A percentile compares a stretch with the other conserved stretches of the same genome.
phyloP scores from a whole-genome alignment of 2,329 filamentous ascomycete species.

The Ciborinia camelliae region DNA sequence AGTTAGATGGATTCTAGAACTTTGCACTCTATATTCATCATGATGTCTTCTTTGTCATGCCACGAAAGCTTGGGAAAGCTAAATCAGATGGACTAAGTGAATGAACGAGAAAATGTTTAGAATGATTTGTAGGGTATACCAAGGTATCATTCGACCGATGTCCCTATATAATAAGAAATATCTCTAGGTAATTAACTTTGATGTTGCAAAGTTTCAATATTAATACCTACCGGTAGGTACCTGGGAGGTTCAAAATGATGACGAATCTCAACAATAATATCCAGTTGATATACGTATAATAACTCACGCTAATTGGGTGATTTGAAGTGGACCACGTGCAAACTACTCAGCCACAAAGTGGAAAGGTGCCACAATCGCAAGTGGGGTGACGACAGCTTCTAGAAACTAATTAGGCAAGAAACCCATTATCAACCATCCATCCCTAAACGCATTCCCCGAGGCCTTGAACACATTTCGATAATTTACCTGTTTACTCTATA shows the following conservation, averaged over 20 bases:
- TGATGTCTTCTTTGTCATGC: not conserved
- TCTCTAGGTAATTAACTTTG: not conserved
- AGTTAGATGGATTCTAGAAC: not conserved
- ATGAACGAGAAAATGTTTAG: not conserved
- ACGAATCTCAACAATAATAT: not conserved
- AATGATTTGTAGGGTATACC: not conserved
- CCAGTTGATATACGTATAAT: not conserved
- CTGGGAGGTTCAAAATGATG: no score
- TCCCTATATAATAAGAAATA: not conserved
- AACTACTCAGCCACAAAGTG: not conserved
- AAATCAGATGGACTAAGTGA: no score
- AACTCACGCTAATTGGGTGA: not conserved
- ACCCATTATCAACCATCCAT: not conserved
- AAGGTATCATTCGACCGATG: not conserved
- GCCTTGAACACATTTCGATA: not conserved
- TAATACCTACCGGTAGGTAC: no score
- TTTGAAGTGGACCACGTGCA: not conserved
- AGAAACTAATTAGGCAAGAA: slow-evolving; percentile 2
- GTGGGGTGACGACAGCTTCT: slow-evolving; percentile 9
- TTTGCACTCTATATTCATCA: not conserved
- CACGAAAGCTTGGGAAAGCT: not conserved
- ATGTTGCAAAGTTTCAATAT: not conserved
- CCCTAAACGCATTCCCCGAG: not conserved
- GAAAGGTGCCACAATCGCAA: slow-evolving; percentile 8
- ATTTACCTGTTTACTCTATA: not conserved